Evolutionary conservation across 2,329 filamentous ascomycete genomes (phyloP).

Genomic region (Akanthomyces lecanii): DNA sequence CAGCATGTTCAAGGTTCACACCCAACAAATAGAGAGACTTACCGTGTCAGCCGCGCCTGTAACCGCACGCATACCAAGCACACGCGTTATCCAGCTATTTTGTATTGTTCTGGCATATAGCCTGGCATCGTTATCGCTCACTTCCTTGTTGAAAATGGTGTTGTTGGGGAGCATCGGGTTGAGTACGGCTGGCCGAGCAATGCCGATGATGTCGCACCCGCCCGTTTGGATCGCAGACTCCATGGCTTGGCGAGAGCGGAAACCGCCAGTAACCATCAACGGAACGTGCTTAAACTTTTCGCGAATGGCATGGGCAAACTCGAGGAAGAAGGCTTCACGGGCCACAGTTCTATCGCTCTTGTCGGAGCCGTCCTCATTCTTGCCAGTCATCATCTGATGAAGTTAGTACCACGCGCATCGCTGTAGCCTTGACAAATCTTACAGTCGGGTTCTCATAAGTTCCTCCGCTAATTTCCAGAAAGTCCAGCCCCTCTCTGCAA

Average conservation of each 20-base stretch:
- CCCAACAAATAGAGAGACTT: too few relatives aligned
- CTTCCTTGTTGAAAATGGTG: constrained; percentile 28
- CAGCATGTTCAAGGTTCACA: too few relatives aligned
- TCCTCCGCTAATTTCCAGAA: constrained; percentile 64
- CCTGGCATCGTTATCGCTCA: too few relatives aligned
- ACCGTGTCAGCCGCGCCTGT: too few relatives aligned
- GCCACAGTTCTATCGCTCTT: constrained; percentile 40
- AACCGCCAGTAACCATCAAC: constrained; percentile 60
- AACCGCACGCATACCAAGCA: too few relatives aligned
- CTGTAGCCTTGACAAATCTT: constrained; percentile 5
- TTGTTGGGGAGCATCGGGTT: constrained; percentile 35
- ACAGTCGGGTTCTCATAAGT: constrained; percentile 51
- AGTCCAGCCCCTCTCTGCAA: constrained; percentile 52
- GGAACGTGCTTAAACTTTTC: constrained; percentile 39
- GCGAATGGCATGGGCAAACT: constrained; percentile 54
- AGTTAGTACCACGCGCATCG: background rate
- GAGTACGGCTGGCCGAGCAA: constrained; percentile 36
- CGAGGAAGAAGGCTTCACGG: constrained; percentile 65
- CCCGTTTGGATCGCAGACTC: constrained; percentile 35
- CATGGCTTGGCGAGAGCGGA: constrained; percentile 46
- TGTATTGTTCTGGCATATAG: too few relatives aligned
- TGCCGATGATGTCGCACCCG: constrained; percentile 39
- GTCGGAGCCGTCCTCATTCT: constrained; percentile 20
- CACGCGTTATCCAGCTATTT: too few relatives aligned
- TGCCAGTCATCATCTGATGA: constrained; percentile 27